Conservation (phyloP, 108 stramenopile genomes). For the Cyclotella choctawhatcheeana region DNA sequence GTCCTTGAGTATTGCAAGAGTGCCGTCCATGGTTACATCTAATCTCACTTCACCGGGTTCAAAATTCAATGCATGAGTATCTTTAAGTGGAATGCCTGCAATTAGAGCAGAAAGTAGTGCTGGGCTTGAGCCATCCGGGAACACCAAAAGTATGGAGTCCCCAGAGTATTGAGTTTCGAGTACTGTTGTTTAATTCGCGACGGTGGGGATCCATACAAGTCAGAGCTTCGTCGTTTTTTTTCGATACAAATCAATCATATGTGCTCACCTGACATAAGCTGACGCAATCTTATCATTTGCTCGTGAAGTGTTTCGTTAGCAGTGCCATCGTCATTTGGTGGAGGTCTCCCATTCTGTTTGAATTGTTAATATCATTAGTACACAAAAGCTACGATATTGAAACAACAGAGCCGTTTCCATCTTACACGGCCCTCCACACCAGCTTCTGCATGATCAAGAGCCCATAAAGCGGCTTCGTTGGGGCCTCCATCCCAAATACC, state of each 20-base stretch:
- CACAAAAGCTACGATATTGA: too few species aligned
- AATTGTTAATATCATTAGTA: not conserved
- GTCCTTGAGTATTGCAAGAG: slow-evolving; percentile 19
- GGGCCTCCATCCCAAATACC: slow-evolving; percentile 57
- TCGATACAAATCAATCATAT: not conserved
- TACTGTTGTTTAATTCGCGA: slow-evolving; percentile 18
- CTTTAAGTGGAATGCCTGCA: slow-evolving; percentile 55
- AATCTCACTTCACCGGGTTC: slow-evolving; percentile 55
- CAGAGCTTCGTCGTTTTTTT: not conserved
- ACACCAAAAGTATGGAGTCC: slow-evolving; percentile 59
- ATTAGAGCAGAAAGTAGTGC: slow-evolving; percentile 58
- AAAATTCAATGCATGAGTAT: slow-evolving; percentile 54
- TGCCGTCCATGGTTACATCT: slow-evolving; percentile 43
- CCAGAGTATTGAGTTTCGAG: slow-evolving; percentile 64
- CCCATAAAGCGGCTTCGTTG: slow-evolving; percentile 47
- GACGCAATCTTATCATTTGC: slow-evolving; percentile 55
- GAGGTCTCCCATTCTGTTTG: slow-evolving; percentile 47
- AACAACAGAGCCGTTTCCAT: not conserved
- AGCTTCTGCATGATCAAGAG: slow-evolving; percentile 40
- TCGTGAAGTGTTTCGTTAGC: slow-evolving; percentile 60
- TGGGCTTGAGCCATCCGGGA: slow-evolving; percentile 64
- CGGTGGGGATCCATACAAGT: not conserved
- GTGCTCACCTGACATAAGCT: slow-evolving; percentile 51
- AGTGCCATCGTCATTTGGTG: slow-evolving; percentile 70
- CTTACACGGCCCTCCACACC: slow-evolving; percentile 50